phyloP scores from a whole-genome alignment of 2,329 filamentous ascomycete species.

The Epicoccum sorghinum region DNA sequence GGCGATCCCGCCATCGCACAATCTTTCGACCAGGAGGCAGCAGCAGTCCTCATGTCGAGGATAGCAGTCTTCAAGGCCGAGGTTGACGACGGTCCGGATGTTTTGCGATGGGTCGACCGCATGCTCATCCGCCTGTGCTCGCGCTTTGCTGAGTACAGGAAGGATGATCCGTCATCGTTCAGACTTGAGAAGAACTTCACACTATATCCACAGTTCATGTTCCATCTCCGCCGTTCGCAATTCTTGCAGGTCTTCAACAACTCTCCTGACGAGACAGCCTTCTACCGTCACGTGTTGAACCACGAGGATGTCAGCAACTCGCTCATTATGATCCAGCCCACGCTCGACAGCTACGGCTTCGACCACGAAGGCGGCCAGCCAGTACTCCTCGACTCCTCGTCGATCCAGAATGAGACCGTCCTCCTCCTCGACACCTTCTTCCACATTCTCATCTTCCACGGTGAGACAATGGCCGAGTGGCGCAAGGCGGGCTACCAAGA shows the following conservation, averaged over 20 bases:
- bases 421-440: conserved; percentile 98
- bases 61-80: conserved; percentile 99
- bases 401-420: conserved; percentile 92
- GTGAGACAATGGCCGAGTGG: conserved; percentile 97
- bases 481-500: conserved; percentile 97
- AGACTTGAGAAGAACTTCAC: conserved; percentile 94
- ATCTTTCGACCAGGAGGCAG: conserved; percentile 97
- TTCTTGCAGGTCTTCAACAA: conserved; percentile 99
- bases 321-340: conserved; percentile 98
- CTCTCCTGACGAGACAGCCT: conserved; percentile 98
- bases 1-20: conserved; percentile 95
- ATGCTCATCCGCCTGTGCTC: conserved; percentile 98
- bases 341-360: conserved; percentile 94
- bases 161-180: conserved; percentile 97
- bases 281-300: conserved; percentile 95
- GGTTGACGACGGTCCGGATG: conserved; percentile 97
- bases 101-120: conserved; percentile 95
- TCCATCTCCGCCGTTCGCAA: conserved; percentile 94
- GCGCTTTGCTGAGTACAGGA: conserved; percentile 95
- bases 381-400: conserved; percentile 94
- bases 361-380: conserved; percentile 92
- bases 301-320: conserved; percentile 98
- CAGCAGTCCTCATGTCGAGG: conserved; percentile 96
- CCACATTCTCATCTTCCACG: conserved; percentile 99
- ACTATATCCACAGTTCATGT: conserved; percentile 99